These are phyloP conservation scores for Claviceps cyperi DNA, from an alignment of 2,329 filamentous ascomycete genomes.

Conservation along the genomic window DNA sequence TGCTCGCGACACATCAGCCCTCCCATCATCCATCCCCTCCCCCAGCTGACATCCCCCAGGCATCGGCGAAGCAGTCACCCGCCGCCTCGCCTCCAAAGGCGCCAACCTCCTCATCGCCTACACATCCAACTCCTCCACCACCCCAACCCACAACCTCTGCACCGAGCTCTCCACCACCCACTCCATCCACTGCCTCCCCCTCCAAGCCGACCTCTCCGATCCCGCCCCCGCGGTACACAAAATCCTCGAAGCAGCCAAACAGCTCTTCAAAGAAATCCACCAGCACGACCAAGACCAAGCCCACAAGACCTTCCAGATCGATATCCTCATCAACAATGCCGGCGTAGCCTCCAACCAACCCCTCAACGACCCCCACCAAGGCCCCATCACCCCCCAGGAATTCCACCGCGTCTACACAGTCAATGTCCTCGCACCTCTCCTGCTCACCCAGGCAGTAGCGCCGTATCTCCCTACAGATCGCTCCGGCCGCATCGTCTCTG, in stretches of 20 bases:
- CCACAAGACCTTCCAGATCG: slow-evolving; percentile 31
- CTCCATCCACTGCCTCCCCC: slow-evolving; percentile 16
- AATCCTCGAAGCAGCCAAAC: slow-evolving; percentile 16
- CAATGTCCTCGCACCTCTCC: slow-evolving; percentile 69
- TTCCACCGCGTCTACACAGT: slow-evolving; percentile 62
- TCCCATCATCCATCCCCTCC: too few relatives aligned
- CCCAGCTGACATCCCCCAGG: slow-evolving; percentile 2
- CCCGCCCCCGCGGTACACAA: slow-evolving; percentile 12
- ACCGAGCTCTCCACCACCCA: slow-evolving; percentile 30
- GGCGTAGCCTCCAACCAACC: slow-evolving; percentile 53
- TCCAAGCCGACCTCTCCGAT: slow-evolving; percentile 17
- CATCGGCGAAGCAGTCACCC: slow-evolving; percentile 44
- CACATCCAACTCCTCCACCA: slow-evolving; percentile 38
- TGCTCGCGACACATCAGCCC: too few relatives aligned
- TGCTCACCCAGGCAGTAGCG: slow-evolving; percentile 59
- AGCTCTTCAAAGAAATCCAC: slow-evolving; percentile 11
- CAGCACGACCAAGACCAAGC: slow-evolving; percentile 8
- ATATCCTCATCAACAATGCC: slow-evolving; percentile 82
- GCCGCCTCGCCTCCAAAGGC: slow-evolving; percentile 45
- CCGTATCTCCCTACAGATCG: slow-evolving; percentile 56
- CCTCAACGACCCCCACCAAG: slow-evolving; percentile 38
- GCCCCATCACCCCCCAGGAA: slow-evolving; percentile 41
- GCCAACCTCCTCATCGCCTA: slow-evolving; percentile 45
- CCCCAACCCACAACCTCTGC: slow-evolving; percentile 32
- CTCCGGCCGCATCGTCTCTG: slow-evolving; percentile 42